These are phyloP conservation scores for Candida nanaspora DNA, from an alignment of 805 yeast genomes.

Conservation along the genomic window DNA sequence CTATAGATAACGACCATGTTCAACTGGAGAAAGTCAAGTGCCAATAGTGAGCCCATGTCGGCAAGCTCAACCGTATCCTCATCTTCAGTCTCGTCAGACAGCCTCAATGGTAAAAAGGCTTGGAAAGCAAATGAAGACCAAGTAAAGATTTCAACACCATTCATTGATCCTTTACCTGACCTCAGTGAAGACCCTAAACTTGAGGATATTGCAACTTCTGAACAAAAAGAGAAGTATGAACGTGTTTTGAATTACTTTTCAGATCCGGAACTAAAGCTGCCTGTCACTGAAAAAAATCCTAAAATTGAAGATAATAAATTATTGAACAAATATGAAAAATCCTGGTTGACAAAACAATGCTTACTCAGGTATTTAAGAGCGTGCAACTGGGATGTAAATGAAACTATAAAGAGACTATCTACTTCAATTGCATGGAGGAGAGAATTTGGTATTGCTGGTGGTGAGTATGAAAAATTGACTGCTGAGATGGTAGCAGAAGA, in stretches of 20 bases:
- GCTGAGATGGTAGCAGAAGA: constrained; percentile 52
- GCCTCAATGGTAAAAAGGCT: constrained; percentile 8
- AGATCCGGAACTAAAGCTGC: constrained; percentile 39
- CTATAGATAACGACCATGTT: no score
- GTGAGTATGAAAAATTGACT: constrained; percentile 42
- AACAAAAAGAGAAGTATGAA: constrained; percentile 52
- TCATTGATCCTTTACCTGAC: constrained; percentile 39
- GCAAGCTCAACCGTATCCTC: not conserved
- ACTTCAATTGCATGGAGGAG: constrained; percentile 88
- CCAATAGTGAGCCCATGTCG: not conserved
- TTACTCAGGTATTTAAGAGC: constrained; percentile 85
- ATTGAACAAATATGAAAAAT: constrained; percentile 50
- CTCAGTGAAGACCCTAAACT: constrained; percentile 48
- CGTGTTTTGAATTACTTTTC: constrained; percentile 54
- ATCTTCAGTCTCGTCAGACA: not conserved
- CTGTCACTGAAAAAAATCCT: constrained; percentile 38
- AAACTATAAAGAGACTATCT: constrained; percentile 65
- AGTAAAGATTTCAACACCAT: constrained; percentile 9
- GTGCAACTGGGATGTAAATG: constrained; percentile 74
- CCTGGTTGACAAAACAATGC: constrained; percentile 92
- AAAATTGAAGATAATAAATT: constrained; percentile 28
- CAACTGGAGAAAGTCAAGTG: constrained; percentile 18
- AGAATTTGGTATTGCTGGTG: constrained; percentile 68
- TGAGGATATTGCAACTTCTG: constrained; percentile 37
- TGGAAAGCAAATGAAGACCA: constrained; percentile 21